Base-by-base conservation (phyloP, 768 basidiomycete genomes). In the Leucocoprinus birnbaumii region DNA sequence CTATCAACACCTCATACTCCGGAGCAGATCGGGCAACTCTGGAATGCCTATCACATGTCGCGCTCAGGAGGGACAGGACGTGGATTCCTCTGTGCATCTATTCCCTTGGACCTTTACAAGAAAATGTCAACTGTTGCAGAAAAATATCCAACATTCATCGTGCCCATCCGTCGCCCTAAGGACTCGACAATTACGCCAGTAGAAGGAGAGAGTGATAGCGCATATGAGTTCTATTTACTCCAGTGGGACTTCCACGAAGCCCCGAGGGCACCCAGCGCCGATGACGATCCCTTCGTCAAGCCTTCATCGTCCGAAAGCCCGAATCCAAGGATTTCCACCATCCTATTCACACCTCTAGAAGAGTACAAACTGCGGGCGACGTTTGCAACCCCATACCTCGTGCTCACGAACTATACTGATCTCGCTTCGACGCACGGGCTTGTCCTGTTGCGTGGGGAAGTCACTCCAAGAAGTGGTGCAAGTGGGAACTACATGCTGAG, bases 371-470 rank as follows among this genome's bases (percentile, higher is more conserved):
- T 84, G 54, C 85, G 89, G 38, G 79, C 80, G 50, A 79, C 87
- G 16, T 98, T 87, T 68, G 90, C 97, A 6, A 94, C 93, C 3
- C 95, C 96, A 1, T 91, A 93, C 65, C 78, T 99, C 22, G 89
- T 90, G 21, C 64, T 98, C 37, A 98, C 95, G 3, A 84, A 91
- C 68, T 98, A 98, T 70, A 88, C 95, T 48, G 95, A 98, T 63
- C 73, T 99, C 4, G 83, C 86, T 1, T 68, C 79, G 24, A 85
- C 89, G 3, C 93, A 98, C 63, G 85, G 83, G 10, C 67, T 89
- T 43, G 91, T 98, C 2, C 81, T 99, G 3, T 76, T 98, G 70
- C 79, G 94, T 16, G 97, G 96, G 19, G 95, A 98, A 71, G 86
- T 98, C 57, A 93, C 93, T 0, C 85, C 91, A 1, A 78, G 85